Evolutionary conservation across 2,329 filamentous ascomycete genomes (phyloP).

Genomic region (Pezicula carpinea): DNA sequence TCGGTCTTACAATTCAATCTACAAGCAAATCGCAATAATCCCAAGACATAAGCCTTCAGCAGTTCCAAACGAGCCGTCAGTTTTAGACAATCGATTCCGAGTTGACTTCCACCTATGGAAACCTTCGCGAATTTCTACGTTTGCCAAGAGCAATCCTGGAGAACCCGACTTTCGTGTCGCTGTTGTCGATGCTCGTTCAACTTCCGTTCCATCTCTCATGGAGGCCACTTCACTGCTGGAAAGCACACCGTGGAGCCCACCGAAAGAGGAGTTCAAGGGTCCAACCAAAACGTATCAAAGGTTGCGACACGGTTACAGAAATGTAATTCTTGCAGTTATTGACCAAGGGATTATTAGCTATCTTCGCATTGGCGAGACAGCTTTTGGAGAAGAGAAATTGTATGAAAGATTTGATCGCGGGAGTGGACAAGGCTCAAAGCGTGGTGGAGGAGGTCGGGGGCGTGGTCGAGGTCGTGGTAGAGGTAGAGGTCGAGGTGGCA

Average conservation of each 20-base stretch:
- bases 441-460: slow-evolving; percentile 35
- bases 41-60: slow-evolving; percentile 60
- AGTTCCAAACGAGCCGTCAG: slow-evolving; percentile 26
- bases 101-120: slow-evolving; percentile 84
- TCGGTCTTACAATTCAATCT: slow-evolving; percentile 66
- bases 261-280: slow-evolving; percentile 31
- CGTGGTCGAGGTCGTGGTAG: slow-evolving; percentile 19
- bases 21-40: slow-evolving; percentile 69
- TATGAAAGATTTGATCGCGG: slow-evolving; percentile 52
- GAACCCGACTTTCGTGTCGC: slow-evolving; percentile 80
- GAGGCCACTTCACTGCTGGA: slow-evolving; percentile 69
- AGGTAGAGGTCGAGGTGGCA: slow-evolving; percentile 21
- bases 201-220: slow-evolving; percentile 65
- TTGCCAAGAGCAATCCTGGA: slow-evolving; percentile 76
- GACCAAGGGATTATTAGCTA: slow-evolving; percentile 90
- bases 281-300: slow-evolving; percentile 64
- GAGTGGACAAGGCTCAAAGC: slow-evolving; percentile 35
- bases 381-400: slow-evolving; percentile 71
- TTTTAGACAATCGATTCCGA: slow-evolving; percentile 51
- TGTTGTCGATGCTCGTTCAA: slow-evolving; percentile 71
- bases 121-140: slow-evolving; percentile 50
- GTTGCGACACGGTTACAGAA: slow-evolving; percentile 78
- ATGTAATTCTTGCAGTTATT: slow-evolving; percentile 81
- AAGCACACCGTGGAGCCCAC: slow-evolving; percentile 66
- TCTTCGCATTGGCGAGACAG: slow-evolving; percentile 72